Percentiles rank a stretch among this genome's conserved stretches.
These are phyloP conservation scores for Ophiostoma sp. DNA, from an alignment of 2,329 filamentous ascomycete species.

Conservation along the genomic window DNA sequence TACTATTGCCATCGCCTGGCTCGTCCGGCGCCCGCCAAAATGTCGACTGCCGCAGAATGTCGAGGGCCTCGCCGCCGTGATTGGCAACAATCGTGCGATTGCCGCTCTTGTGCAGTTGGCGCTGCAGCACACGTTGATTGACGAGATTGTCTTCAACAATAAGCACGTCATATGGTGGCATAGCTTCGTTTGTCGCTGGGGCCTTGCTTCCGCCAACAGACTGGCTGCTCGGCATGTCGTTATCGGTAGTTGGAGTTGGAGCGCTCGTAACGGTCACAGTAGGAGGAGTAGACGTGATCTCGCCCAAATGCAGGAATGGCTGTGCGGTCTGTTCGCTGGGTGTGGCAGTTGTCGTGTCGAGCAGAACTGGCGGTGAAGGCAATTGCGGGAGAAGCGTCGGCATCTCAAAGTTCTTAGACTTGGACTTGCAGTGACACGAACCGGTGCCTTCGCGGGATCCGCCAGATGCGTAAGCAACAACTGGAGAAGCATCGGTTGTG, in stretches of 20 bases:
- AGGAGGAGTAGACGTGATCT: not conserved
- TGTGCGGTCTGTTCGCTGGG: not conserved
- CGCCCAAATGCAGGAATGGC: not conserved
- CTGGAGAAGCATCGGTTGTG: slow-evolving; percentile 26
- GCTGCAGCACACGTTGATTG: slow-evolving; percentile 59
- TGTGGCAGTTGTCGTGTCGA: not conserved
- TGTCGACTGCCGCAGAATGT: slow-evolving; percentile 50
- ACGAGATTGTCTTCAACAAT: slow-evolving; percentile 66
- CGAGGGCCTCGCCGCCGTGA: slow-evolving; percentile 58
- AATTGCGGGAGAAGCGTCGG: slow-evolving; percentile 7
- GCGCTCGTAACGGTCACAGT: not conserved
- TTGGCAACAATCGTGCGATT: slow-evolving; percentile 60
- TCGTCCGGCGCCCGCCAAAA: slow-evolving; percentile 43
- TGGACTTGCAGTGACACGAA: slow-evolving; percentile 10
- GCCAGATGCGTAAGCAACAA: slow-evolving; percentile 17
- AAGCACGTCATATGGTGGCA: slow-evolving; percentile 49
- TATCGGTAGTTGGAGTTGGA: not conserved
- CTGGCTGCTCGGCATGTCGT: not conserved
- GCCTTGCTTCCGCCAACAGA: not conserved
- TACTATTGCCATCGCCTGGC: not conserved
- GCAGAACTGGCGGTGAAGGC: slow-evolving; percentile 17
- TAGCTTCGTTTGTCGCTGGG: slow-evolving; percentile 19
- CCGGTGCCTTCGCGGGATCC: not conserved
- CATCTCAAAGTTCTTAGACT: slow-evolving; percentile 2
- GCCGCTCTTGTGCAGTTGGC: slow-evolving; percentile 56